Conservation (phyloP, 805 yeast genomes). For the Kuraishia floccosa region DNA sequence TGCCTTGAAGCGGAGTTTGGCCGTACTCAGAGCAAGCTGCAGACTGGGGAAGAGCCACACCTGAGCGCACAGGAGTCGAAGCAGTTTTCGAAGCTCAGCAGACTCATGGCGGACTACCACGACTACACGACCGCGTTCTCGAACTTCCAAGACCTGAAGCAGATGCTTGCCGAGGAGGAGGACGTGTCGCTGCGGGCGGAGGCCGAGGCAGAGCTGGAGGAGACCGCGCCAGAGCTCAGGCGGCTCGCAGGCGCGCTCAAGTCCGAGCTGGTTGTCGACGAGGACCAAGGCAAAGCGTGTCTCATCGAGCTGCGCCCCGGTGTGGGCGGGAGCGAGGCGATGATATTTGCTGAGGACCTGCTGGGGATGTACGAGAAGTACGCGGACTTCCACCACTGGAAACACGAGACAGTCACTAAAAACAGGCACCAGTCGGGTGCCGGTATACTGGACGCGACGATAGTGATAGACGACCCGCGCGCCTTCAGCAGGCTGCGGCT, state of each 20-base stretch:
- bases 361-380: constrained; percentile 72
- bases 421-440: constrained; percentile 46
- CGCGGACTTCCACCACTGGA: constrained; percentile 61
- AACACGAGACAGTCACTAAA: constrained; percentile 43
- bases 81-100: too few relatives aligned
- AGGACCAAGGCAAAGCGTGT: constrained; percentile 66
- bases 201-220: constrained; percentile 49
- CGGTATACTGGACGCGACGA: constrained; percentile 69
- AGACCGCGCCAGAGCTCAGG: constrained; percentile 29
- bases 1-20: too few relatives aligned
- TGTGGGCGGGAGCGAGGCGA: constrained; percentile 92
- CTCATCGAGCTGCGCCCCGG: constrained; percentile 88
- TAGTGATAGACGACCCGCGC: constrained; percentile 65
- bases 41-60: too few relatives aligned
- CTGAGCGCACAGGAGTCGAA: too few relatives aligned
- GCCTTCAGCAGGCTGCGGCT: constrained; percentile 62
- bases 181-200: constrained; percentile 36
- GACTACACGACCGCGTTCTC: constrained; percentile 21
- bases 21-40: too few relatives aligned
- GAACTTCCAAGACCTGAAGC: constrained; percentile 20
- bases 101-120: constrained; percentile 27
- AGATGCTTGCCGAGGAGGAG: constrained; percentile 26
- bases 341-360: constrained; percentile 73
- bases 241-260: constrained; percentile 35
- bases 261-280: constrained; percentile 59